Evolutionary conservation across 192 early-diverging fungal genomes (phyloP).

Genomic region (Coemansia pectinata): DNA sequence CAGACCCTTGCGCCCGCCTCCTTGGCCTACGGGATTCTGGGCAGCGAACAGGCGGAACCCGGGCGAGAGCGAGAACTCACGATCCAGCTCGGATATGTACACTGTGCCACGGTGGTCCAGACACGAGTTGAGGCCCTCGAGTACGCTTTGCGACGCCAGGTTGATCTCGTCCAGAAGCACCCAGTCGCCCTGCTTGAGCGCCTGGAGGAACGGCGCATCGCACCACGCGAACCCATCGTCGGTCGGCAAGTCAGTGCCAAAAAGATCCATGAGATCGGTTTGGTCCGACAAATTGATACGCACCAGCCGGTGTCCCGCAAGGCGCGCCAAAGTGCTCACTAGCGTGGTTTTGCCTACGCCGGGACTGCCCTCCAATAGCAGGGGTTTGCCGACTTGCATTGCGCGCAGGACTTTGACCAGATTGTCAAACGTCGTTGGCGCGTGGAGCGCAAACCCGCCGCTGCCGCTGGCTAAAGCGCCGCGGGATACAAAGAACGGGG

Average conservation of each 20-base stretch:
- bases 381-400: conserved; percentile 87
- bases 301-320: conserved; percentile 82
- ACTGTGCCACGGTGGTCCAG: conserved; percentile 95
- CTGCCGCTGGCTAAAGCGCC: conserved; percentile 9
- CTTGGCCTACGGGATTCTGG: conserved; percentile 95
- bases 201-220: conserved; percentile 94
- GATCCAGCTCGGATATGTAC: conserved; percentile 95
- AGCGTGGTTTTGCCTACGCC: conserved; percentile 97
- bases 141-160: conserved; percentile 96
- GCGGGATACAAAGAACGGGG: conserved; percentile 74
- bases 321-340: conserved; percentile 74
- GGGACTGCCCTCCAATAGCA: conserved; percentile 95
- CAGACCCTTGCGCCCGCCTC: conserved; percentile 97
- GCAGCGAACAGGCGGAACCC: conserved; percentile 95
- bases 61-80: conserved; percentile 73
- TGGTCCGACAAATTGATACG: conserved; percentile 98
- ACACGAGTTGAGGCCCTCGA: conserved; percentile 98
- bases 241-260: conserved; percentile 96
- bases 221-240: conserved; percentile 92
- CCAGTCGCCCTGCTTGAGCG: conserved; percentile 96
- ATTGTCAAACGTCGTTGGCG: conserved; percentile 91
- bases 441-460: conserved; percentile 82
- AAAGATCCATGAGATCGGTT: conserved; percentile 97
- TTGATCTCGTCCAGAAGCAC: conserved; percentile 97
- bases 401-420: conserved; percentile 82